A percentile compares a stretch with the other conserved stretches of the same genome.
Conservation (phyloP, 305 asterid species). For the Petunia hybrid region DNA sequence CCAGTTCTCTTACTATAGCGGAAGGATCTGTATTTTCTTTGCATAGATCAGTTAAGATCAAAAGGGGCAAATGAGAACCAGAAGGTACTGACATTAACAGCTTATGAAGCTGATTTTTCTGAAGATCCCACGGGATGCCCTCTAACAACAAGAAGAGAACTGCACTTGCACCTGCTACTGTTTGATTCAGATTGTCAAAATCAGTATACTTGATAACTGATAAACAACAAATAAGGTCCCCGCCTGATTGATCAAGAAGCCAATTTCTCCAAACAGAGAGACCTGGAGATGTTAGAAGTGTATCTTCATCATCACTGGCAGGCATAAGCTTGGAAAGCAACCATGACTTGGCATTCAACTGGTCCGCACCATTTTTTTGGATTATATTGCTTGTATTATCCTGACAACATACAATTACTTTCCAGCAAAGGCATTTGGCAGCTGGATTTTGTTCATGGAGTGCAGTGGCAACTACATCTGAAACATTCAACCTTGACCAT, state of each 20-base stretch:
- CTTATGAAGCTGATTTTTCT: conserved; percentile 67
- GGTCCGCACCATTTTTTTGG: conserved; percentile 43
- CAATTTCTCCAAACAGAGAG: conserved; percentile 87
- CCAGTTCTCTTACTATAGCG: conserved; percentile 55
- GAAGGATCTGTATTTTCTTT: conserved; percentile 55
- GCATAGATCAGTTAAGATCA: conserved; percentile 64
- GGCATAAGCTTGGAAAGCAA: conserved; percentile 82
- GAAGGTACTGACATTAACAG: conserved; percentile 61
- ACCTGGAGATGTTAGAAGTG: conserved; percentile 66
- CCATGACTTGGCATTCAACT: conserved; percentile 65
- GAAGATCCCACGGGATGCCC: conserved; percentile 60
- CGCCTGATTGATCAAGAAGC: conserved; percentile 54
- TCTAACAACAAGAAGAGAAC: conserved; percentile 75
- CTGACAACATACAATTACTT: conserved; percentile 67
- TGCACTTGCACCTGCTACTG: conserved; percentile 74
- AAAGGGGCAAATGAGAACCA: conserved; percentile 80
- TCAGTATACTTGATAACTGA: conserved; percentile 69
- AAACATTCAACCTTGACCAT: conserved; percentile 79
- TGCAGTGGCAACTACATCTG: conserved; percentile 72
- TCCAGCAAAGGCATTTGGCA: conserved; percentile 93
- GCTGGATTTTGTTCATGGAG: conserved; percentile 65
- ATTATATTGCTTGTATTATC: conserved; percentile 43
- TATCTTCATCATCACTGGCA: conserved; percentile 40
- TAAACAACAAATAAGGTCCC: conserved; percentile 64
- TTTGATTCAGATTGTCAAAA: conserved; percentile 51